Percentiles rank a stretch among this genome's conserved stretches.
phyloP scores from a whole-genome alignment of 148 eudicot species.

The Simmondsia chinensis region DNA sequence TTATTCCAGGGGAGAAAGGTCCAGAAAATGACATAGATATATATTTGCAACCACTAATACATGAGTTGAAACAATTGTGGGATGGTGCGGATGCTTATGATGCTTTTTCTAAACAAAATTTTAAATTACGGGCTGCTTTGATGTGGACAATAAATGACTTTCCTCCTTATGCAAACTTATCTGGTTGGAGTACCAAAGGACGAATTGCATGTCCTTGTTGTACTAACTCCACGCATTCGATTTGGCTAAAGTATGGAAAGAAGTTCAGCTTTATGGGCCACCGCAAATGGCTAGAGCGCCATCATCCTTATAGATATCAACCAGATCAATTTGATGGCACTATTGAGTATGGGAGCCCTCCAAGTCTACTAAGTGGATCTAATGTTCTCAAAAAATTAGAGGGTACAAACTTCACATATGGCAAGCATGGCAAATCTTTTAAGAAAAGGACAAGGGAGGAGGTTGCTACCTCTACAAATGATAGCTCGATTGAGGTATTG shows the following conservation, averaged over 20 bases:
- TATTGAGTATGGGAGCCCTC: not conserved
- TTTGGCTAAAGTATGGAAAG: constrained; percentile 5
- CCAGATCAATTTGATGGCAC: not conserved
- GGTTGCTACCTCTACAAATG: too few relatives aligned
- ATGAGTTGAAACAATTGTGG: constrained; percentile 10
- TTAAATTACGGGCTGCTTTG: constrained; percentile 5
- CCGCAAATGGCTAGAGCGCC: not conserved
- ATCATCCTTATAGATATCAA: not conserved
- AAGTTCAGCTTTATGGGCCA: not conserved
- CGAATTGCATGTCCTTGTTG: constrained; percentile 12
- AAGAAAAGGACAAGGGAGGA: too few relatives aligned
- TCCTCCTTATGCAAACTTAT: constrained; percentile 12
- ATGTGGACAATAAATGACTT: constrained; percentile 15
- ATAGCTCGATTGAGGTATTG: too few relatives aligned
- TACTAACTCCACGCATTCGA: not conserved
- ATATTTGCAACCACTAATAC: constrained; percentile 4
- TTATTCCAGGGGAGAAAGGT: not conserved
- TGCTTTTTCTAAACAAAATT: not conserved
- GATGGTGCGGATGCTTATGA: constrained; percentile 6
- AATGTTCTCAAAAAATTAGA: too few relatives aligned
- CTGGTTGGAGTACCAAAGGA: constrained; percentile 14
- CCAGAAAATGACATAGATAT: constrained; percentile 3
- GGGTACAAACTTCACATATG: too few relatives aligned
- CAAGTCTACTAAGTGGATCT: too few relatives aligned
- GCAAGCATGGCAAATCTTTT: too few relatives aligned